phyloP scores from a whole-genome alignment of 2,329 filamentous ascomycete genomes.

The Penicillium expansum region DNA sequence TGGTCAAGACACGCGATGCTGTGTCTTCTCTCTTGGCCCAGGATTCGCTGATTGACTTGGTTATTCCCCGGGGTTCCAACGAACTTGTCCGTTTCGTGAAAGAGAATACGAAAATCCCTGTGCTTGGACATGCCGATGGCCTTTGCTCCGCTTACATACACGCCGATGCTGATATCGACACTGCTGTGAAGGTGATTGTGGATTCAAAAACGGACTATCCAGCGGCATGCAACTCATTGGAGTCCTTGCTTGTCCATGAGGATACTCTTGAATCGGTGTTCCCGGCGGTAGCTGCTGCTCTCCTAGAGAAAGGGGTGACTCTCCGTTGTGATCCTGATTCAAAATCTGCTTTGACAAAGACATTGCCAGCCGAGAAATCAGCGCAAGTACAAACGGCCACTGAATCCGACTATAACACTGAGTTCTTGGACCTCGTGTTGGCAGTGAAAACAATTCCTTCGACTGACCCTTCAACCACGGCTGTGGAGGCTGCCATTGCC shows the following conservation, averaged over 20 bases:
- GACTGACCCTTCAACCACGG: slow-evolving; percentile 24
- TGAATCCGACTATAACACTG: slow-evolving; percentile 75
- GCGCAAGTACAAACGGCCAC: slow-evolving; percentile 62
- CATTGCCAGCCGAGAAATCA: slow-evolving; percentile 44
- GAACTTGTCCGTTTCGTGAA: slow-evolving; percentile 90
- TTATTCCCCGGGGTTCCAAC: slow-evolving; percentile 88
- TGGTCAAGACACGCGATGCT: slow-evolving; percentile 88
- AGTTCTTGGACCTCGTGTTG: slow-evolving; percentile 81
- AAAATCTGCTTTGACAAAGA: slow-evolving; percentile 59
- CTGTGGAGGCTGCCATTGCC: slow-evolving; percentile 67
- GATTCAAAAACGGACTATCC: slow-evolving; percentile 95
- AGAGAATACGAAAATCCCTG: slow-evolving; percentile 85
- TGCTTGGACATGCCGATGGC: slow-evolving; percentile 93
- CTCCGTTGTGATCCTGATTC: slow-evolving; percentile 74
- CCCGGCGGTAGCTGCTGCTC: slow-evolving; percentile 68
- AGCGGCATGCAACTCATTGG: slow-evolving; percentile 91
- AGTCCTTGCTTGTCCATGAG: slow-evolving; percentile 83
- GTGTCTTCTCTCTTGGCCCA: slow-evolving; percentile 84
- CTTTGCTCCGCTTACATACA: slow-evolving; percentile 86
- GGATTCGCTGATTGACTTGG: slow-evolving; percentile 86
- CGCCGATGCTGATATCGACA: slow-evolving; percentile 67
- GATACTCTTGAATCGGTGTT: slow-evolving; percentile 65
- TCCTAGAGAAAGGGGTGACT: slow-evolving; percentile 73
- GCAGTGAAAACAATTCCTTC: slow-evolving; percentile 74
- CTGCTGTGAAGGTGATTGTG: slow-evolving; percentile 73